Base-by-base conservation (phyloP, 2,329 filamentous ascomycete genomes). In the Grosmannia huntii region DNA sequence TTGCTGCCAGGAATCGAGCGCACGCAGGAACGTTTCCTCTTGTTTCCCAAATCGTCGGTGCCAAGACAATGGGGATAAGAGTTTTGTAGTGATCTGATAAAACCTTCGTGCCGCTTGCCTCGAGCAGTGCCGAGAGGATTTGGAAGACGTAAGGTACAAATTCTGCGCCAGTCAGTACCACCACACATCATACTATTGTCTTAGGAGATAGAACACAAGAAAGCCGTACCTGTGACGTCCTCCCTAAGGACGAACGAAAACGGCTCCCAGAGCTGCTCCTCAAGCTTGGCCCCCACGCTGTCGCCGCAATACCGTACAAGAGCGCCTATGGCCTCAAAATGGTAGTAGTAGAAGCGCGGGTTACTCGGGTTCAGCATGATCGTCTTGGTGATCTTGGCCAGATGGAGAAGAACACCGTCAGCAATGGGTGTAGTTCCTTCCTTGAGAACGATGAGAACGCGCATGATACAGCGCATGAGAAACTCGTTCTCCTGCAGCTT, bases 401-500 rank as follows among this genome's bases (percentile, higher is more conserved):
- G 81, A 69, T 95, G 90, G 56, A 83, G 81, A 57, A 97, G 75
- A n/a, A 95, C 83, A 64, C 80, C 81, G 64, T 96, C 89, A 6
- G 86, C 78, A 54, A 94, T 84, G 1, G 84, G 79, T 2, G 85
- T 73, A 16, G 92, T 83, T 31, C 84, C 87, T 53, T 96, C 91
- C 68, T 87, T 89, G 71, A 97, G 87, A 62, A 97, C 91, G 63
- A 99, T 90, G 61, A 99, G 77, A 14, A 99, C 92, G 65, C 94
- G 84, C 94, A 99, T 99, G 59, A 96, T 90, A 67, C 94, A 99
- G 66, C 90, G 89, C 91, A 99, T 97, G 67, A 99, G 72, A 70
- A 97, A 99, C 69, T 99, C 94, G 68, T 99, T 99, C 72, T 99
- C 94, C 68, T 99, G 94, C 61, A 99, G 84, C 77, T 97, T 99